Evolutionary conservation across 306 rosid genomes (phyloP), one percentile per base, ranked within the genome.

Genomic region (Styphnolobium japonicum): DNA sequence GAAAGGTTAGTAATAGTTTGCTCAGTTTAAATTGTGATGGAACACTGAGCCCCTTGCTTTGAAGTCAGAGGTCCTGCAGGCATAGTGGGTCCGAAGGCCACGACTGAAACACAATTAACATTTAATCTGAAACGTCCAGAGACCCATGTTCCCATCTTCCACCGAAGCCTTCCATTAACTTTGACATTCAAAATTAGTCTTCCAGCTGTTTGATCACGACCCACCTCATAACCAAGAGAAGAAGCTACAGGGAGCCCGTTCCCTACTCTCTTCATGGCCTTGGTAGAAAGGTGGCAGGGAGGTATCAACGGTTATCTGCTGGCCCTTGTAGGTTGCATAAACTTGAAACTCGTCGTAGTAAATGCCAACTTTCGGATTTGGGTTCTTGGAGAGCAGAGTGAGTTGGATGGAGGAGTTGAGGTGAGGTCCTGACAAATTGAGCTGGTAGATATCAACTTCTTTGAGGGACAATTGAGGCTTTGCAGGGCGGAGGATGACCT

Each of bases 131-230:
- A 90, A 51, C 76, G 86, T 1, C 99, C 93, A 21, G 99, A 93
- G 34, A 96, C 96, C 99, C 99, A 96, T 37, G 92, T 91, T 57
- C 96, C 98, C 1, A 96, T 87, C 65, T 92, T 93, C 99, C 99
- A 96, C 18, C 98, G 83, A 36, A 96, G 88, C 63, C 83, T 82
- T 3, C 98, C 99, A 74, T 77, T 85, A 36, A 74, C 96, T 70
- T 84, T 91, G 23, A 96, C 77, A 56, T 76, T 85, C 80, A 96
- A 73, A 72, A 80, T 65, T 0, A 96, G 72, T 71, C 90, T 88
- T 36, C 97, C 98, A 46, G 80, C 79, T 4, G n/a, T 75, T 84
- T 89, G 98, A 69, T 93, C 99, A 29, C 90, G 89, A 12, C 86
- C 90, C 11, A 93, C 57, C 68, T 96, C 91, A 86, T 87, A 91